Percentiles rank a stretch among this genome's conserved stretches.
These are phyloP conservation scores for Starmerella geochares DNA, from an alignment of 805 yeast species.

Conservation along the genomic window DNA sequence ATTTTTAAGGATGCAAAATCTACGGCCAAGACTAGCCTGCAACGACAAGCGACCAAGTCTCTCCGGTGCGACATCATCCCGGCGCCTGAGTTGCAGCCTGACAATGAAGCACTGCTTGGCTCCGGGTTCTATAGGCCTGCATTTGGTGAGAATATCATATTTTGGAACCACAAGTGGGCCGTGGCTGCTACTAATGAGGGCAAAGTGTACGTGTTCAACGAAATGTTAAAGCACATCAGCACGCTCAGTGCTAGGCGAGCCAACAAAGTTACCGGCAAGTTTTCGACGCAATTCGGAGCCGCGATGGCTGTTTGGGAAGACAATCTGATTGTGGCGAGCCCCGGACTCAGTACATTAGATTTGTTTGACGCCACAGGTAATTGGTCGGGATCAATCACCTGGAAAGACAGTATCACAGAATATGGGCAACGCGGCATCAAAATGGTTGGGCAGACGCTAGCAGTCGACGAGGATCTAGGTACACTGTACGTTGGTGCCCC, in stretches of 20 bases:
- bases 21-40: not conserved
- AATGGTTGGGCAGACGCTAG: conserved; percentile 35
- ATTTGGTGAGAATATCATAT: conserved; percentile 13
- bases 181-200: conserved; percentile 24
- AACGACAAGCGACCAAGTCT: not conserved
- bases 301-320: conserved; percentile 31
- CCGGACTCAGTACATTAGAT: conserved; percentile 41
- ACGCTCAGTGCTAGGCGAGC: conserved; percentile 6
- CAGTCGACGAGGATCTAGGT: conserved; percentile 31
- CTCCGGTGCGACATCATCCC: conserved; percentile 2
- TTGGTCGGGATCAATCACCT: conserved; percentile 27
- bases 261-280: conserved; percentile 17
- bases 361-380: conserved; percentile 30
- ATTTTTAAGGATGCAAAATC: not conserved
- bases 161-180: conserved; percentile 19
- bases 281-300: conserved; percentile 36
- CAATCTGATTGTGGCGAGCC: conserved; percentile 41
- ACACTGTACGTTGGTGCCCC: conserved; percentile 40
- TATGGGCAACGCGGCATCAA: conserved; percentile 39
- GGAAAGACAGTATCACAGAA: conserved; percentile 26
- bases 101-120: not conserved
- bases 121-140: conserved; percentile 8
- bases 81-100: not conserved
- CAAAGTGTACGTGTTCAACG: conserved; percentile 16
- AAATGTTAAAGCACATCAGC: not conserved